phyloP scores from a whole-genome alignment of 2,329 filamentous ascomycete species.

The Cercospora sp. region DNA sequence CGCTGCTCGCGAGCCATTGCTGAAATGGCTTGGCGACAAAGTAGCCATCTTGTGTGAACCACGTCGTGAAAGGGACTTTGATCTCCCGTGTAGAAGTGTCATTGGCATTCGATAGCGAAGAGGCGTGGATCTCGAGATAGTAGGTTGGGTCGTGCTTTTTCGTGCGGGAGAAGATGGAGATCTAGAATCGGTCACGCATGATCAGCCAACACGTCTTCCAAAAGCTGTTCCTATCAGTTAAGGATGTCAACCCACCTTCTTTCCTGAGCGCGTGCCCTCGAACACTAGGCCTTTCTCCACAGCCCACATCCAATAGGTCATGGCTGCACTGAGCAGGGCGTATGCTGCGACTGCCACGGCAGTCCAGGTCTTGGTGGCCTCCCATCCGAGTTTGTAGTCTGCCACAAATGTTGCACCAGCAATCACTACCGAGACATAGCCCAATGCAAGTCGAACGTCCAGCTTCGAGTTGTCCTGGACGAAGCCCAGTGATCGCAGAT shows the following conservation, averaged over 20 bases:
- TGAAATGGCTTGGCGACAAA: constrained; percentile 78
- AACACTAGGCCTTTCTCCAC: constrained; percentile 84
- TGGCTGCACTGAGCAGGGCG: constrained; percentile 70
- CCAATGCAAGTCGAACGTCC: constrained; percentile 79
- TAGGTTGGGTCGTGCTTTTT: constrained; percentile 83
- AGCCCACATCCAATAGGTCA: constrained; percentile 81
- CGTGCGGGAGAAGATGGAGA: constrained; percentile 69
- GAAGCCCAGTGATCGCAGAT: constrained; percentile 86
- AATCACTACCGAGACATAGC: constrained; percentile 78
- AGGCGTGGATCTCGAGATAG: constrained; percentile 63
- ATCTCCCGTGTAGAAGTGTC: constrained; percentile 50
- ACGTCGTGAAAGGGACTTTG: constrained; percentile 66
- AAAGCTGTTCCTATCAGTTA: background rate
- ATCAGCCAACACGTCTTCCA: background rate
- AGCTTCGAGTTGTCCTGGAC: constrained; percentile 75
- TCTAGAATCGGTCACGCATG: constrained; percentile 49
- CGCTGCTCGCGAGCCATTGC: constrained; percentile 68
- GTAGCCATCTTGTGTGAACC: constrained; percentile 71
- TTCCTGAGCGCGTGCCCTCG: constrained; percentile 68
- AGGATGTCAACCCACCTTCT: constrained; percentile 55
- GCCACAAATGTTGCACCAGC: constrained; percentile 82
- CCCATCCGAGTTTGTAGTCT: constrained; percentile 90
- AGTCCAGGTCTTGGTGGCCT: constrained; percentile 78
- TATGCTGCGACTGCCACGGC: constrained; percentile 77
- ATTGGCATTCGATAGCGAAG: constrained; percentile 22